Evolutionary conservation across 2,329 filamentous ascomycete genomes (phyloP).

Genomic region (Diaporthe citriasiana): DNA sequence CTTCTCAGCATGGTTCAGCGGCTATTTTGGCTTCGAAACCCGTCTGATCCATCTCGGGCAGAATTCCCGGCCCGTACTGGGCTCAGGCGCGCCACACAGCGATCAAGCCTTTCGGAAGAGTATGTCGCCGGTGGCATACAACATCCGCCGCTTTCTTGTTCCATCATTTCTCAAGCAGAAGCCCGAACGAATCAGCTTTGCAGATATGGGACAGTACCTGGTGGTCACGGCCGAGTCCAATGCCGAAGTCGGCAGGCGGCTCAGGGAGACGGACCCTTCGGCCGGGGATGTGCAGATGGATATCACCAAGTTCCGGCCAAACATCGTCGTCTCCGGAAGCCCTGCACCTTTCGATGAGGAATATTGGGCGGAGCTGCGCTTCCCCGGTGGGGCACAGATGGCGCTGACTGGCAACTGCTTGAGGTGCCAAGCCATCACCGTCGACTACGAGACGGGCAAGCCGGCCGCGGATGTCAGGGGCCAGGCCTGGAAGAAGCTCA

Average conservation of each 20-base stretch:
- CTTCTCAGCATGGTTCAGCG: slow-evolving; percentile 24
- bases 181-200: slow-evolving; percentile 12
- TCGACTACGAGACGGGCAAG: slow-evolving; percentile 31
- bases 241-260: slow-evolving; percentile 13
- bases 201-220: slow-evolving; percentile 14
- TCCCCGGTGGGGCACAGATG: not conserved
- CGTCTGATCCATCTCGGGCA: slow-evolving; percentile 12
- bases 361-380: slow-evolving; percentile 23
- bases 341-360: slow-evolving; percentile 21
- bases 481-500: slow-evolving; percentile 26
- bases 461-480: slow-evolving; percentile 18
- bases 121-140: not conserved
- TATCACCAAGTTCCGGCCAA: slow-evolving; percentile 26
- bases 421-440: slow-evolving; percentile 28
- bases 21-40: slow-evolving; percentile 22
- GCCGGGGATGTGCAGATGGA: slow-evolving; percentile 19
- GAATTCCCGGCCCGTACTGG: slow-evolving; percentile 10
- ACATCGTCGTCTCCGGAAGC: slow-evolving; percentile 9
- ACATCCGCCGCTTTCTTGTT: not conserved
- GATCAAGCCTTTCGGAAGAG: slow-evolving; percentile 19
- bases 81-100: slow-evolving; percentile 15
- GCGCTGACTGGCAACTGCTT: slow-evolving; percentile 22
- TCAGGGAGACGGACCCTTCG: slow-evolving; percentile 17
- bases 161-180: slow-evolving; percentile 6
- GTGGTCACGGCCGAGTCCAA: slow-evolving; percentile 19